Base-by-base conservation (phyloP, 768 basidiomycete genomes). In the Leccinum arenicola region DNA sequence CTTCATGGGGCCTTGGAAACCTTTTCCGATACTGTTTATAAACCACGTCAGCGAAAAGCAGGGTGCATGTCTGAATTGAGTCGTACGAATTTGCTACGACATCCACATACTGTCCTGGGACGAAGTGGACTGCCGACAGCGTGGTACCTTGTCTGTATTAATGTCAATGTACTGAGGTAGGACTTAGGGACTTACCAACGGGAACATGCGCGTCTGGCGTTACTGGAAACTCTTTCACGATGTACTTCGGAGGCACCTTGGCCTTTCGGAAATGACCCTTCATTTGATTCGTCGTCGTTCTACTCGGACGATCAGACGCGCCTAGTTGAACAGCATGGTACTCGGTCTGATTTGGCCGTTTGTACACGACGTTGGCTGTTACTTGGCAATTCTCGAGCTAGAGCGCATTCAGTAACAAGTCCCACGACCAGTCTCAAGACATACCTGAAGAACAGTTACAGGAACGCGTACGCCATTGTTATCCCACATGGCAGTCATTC, bases 321-420 rank as follows among this genome's bases (percentile, higher is more conserved):
- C 93, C 96, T 15, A 99, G 84, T 72, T 98, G 94, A 27, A 98
- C 89, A n/a, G 91, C 92, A 74, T 95, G 91, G 67, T 94, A 93
- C 66, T 85, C 84, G 31, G 87, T 82, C 66, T 81, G 81, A 72
- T 92, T 78, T 52, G 81, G 78, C 59, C 87, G 82, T 25, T 85
- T 75, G 31, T 85, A 84, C 63, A 77, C 77, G 59, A 93, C 76
- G 68, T 91, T 92, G 57, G 85, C 89, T 0, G 90, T 94, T 36
- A 93, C 92, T 81, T 93, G 91, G 71, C 91, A 93, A 66, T 91
- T 87, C 74, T 93, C 92, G 51, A 95, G 76, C 91, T 93, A 17
- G 61, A 33, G 25, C 12, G 57, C 19, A 38, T 56, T 65, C 43
- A 64, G 60, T 50, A 35, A 60, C 58, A 64, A 56, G 52, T 43